Evolutionary conservation across 169 alveolate species (phyloP).

Genomic region (Cryptosporidium tyzzeri): DNA sequence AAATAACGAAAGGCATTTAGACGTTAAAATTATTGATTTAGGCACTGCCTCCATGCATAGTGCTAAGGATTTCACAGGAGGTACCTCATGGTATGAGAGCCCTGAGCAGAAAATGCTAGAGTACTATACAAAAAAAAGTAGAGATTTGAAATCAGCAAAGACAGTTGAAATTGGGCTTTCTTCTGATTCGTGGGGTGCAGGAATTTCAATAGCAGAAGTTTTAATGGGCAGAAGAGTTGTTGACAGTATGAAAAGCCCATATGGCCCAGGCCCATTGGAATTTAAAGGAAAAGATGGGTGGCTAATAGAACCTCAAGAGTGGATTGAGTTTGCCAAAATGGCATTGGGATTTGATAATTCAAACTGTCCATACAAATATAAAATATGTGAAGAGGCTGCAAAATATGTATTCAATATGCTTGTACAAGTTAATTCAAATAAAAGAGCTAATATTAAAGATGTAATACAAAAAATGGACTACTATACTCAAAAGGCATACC

Average conservation of each 20-base stretch:
- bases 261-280: constrained; percentile 87
- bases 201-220: constrained; percentile 87
- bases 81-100: constrained; percentile 90
- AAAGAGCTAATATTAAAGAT: constrained; percentile 59
- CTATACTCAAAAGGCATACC: constrained; percentile 72
- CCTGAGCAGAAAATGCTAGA: constrained; percentile 89
- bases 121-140: constrained; percentile 85
- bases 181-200: constrained; percentile 91
- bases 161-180: constrained; percentile 83
- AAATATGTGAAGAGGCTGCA: constrained; percentile 73
- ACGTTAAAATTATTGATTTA: constrained; percentile 86
- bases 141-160: constrained; percentile 83
- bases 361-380: constrained; percentile 40
- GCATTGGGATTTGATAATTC: constrained; percentile 69
- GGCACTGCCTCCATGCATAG: constrained; percentile 90
- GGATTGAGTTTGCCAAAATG: constrained; percentile 72
- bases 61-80: constrained; percentile 89
- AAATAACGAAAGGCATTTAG: constrained; percentile 82
- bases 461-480: constrained; percentile 58
- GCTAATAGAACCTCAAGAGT: constrained; percentile 69
- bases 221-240: constrained; percentile 86
- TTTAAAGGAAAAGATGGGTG: constrained; percentile 81
- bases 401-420: constrained; percentile 64
- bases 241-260: constrained; percentile 83
- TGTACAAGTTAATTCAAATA: constrained; percentile 66